Conservation (phyloP, 2,329 filamentous ascomycete species). For the Fusarium palustre region DNA sequence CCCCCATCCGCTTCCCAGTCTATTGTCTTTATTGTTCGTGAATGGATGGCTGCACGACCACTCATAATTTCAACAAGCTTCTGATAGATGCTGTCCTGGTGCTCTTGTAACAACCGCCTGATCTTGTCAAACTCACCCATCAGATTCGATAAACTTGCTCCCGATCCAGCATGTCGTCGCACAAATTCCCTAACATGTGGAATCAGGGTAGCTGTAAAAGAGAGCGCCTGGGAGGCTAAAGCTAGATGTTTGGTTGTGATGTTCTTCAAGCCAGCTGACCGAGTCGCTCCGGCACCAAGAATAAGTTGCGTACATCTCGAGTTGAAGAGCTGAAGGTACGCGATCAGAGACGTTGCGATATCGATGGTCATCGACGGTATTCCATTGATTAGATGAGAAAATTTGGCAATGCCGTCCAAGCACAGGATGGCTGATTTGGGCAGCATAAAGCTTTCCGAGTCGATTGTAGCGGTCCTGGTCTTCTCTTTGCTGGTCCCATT, state of each 20-base stretch:
- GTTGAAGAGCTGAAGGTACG: constrained; percentile 94
- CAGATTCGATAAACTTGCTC: constrained; percentile 65
- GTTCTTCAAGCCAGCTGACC: constrained; percentile 89
- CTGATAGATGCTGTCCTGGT: constrained; percentile 90
- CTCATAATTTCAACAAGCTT: constrained; percentile 95
- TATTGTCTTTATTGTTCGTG: constrained; percentile 78
- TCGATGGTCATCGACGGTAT: constrained; percentile 92
- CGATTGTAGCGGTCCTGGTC: constrained; percentile 78
- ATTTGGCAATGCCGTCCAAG: constrained; percentile 82
- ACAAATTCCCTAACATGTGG: constrained; percentile 94
- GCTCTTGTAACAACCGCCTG: constrained; percentile 84
- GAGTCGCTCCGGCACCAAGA: constrained; percentile 90
- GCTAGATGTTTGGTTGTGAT: constrained; percentile 97
- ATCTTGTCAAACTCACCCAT: constrained; percentile 92
- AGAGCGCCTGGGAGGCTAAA: constrained; percentile 87
- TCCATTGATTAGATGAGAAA: constrained; percentile 83
- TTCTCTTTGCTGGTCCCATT: constrained; percentile 71
- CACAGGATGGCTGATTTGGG: constrained; percentile 86
- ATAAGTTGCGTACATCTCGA: constrained; percentile 97
- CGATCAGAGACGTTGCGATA: constrained; percentile 80
- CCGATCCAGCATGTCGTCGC: constrained; percentile 75
- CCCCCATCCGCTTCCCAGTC: constrained; percentile 73
- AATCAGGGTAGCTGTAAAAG: constrained; percentile 87
- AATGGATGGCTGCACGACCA: constrained; percentile 77
- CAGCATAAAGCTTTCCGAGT: constrained; percentile 86